Evolutionary conservation across 2,329 filamentous ascomycete genomes (phyloP), one percentile per base, ranked within the genome.

Genomic region (Pyrenochaeta sp.): DNA sequence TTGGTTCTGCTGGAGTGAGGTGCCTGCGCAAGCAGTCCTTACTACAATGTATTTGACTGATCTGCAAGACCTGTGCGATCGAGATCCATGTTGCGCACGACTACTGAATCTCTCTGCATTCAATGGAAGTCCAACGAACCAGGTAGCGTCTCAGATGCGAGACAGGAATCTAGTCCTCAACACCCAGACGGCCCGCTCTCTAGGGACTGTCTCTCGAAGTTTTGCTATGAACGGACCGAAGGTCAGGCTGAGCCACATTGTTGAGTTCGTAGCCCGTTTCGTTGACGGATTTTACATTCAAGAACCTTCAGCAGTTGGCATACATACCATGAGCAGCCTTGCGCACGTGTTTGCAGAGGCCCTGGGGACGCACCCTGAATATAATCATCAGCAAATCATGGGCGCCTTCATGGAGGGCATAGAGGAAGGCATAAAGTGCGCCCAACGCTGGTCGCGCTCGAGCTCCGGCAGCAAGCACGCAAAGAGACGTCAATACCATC

Each of bases 301-400:
- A 1, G 9, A 46, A 7, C 1, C 8, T 27, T 8, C 19, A 4
- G 2, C 2, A 0, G 34, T 34, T 2, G 53, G 59, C 25, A 25
- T 49, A 0, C 34, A 60, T 6, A 49, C 37, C 0, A 30, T 50
- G 13, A 53, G 36, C 1, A 25, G 5, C 0, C 42, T 66, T 1
- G 50, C 65, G 0, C 24, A 15, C 1, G 24, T 54, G 0, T 68
- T 69, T 19, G 61, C 66, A 0, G 34, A 36, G 0, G 37, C 56
- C 1, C 25, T 66, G 0, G 36, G 32, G 2, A 30, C 51, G 2
- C 37, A 47, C 3, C 13, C 13, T 5, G 13, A 2, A 3, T 45
- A 49, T n/a, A 8, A 12, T 0, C 2, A 34, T 3, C 45, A 59
- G 3, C 34, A 52, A 0, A 32, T 66, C 1, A 58, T 57, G 45